Conservation (phyloP, 2,329 filamentous ascomycete species). For the Monosporascus sp. region DNA sequence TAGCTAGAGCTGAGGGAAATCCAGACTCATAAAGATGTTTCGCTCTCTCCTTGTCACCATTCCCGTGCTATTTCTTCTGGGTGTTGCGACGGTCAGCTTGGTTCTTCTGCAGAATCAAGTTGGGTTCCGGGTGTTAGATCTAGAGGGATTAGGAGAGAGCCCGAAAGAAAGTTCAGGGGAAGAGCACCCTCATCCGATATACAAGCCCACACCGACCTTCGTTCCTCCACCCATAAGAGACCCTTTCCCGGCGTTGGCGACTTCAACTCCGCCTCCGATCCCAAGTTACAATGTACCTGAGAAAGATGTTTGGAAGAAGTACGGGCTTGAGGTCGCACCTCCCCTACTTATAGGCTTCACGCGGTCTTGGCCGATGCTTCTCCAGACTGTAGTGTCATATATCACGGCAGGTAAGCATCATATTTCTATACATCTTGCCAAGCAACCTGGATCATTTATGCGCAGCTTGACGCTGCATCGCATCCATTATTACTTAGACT, state of each 20-base stretch:
- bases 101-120: too few relatives aligned
- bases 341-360: slow-evolving; percentile 58
- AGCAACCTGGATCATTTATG: too few relatives aligned
- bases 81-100: too few relatives aligned
- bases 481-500: too few relatives aligned
- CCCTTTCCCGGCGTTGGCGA: slow-evolving; percentile 36
- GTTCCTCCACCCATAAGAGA: slow-evolving; percentile 33
- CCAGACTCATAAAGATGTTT: too few relatives aligned
- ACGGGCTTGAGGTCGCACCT: slow-evolving; percentile 34
- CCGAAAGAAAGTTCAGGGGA: background rate
- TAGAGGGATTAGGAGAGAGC: background rate
- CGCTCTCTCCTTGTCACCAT: too few relatives aligned
- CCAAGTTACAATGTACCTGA: slow-evolving; percentile 39
- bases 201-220: slow-evolving; percentile 29
- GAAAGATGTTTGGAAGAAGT: slow-evolving; percentile 32
- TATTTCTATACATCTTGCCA: background rate
- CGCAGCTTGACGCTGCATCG: background rate
- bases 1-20: too few relatives aligned
- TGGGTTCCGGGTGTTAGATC: too few relatives aligned
- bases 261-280: slow-evolving; percentile 32
- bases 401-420: slow-evolving; percentile 39
- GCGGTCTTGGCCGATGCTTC: slow-evolving; percentile 47
- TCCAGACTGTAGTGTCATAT: slow-evolving; percentile 52
- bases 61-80: too few relatives aligned
- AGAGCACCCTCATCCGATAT: slow-evolving; percentile 18